Evolutionary conservation across 2,329 filamentous ascomycete genomes (phyloP).

Genomic region (Drechslerella coelobrocha): DNA sequence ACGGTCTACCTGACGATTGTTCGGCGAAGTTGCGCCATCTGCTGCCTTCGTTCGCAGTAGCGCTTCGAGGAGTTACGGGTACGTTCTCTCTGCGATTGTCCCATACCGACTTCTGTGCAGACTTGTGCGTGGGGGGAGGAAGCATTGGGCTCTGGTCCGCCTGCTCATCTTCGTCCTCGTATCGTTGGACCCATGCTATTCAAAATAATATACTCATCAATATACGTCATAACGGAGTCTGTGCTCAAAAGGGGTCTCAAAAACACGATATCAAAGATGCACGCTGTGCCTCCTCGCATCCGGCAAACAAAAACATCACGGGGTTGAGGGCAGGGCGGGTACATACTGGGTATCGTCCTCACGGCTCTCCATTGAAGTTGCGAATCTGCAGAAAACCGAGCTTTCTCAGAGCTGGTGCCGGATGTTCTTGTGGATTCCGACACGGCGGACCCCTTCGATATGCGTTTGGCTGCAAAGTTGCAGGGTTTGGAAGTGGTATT

Average conservation of each 20-base stretch:
- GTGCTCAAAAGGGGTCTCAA: background rate
- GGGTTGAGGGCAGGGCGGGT: background rate
- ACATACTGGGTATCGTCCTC: conserved; percentile 55
- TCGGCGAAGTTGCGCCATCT: conserved; percentile 55
- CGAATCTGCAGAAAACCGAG: conserved; percentile 43
- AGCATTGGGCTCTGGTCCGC: conserved; percentile 50
- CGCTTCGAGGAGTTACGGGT: conserved; percentile 53
- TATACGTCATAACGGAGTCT: conserved; percentile 16
- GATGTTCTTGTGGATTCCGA: conserved; percentile 44
- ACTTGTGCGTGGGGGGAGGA: conserved; percentile 51
- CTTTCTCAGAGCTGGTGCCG: conserved; percentile 29
- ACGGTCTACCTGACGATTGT: conserved; percentile 52
- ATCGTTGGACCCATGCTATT: conserved; percentile 55
- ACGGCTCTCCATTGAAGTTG: conserved; percentile 54
- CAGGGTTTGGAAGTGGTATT: conserved; percentile 4
- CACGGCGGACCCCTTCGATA: conserved; percentile 35
- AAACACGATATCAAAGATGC: background rate
- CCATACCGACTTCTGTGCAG: conserved; percentile 53
- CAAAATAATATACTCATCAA: background rate
- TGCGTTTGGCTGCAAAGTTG: conserved; percentile 26
- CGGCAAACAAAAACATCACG: conserved; percentile 5
- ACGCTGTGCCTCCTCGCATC: background rate
- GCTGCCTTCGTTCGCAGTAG: conserved; percentile 52
- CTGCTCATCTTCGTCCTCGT: conserved; percentile 53
- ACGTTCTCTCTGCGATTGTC: conserved; percentile 54